Conservation (phyloP, 345 rosid species). For the Rhodamnia rubescens region DNA sequence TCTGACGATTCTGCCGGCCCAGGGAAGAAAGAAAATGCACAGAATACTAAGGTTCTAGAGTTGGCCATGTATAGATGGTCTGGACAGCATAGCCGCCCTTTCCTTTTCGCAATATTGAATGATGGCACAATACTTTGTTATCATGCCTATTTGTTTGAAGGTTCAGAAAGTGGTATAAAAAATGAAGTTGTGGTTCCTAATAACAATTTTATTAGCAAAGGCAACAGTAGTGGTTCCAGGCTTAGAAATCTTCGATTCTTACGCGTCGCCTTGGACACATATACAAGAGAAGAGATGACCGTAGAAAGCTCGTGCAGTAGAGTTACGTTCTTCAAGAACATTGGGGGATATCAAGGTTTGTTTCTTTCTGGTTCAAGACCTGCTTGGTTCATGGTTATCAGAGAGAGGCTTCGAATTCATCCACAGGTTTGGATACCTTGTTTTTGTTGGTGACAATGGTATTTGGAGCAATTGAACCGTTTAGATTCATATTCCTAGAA, state of each 20-base stretch:
- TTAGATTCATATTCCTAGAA: background rate
- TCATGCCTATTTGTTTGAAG: slow-evolving; percentile 89
- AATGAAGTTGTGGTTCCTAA: slow-evolving; percentile 36
- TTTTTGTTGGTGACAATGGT: background rate
- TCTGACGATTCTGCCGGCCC: slow-evolving; percentile 39
- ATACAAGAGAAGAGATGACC: slow-evolving; percentile 63
- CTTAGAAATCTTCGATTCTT: slow-evolving; percentile 74
- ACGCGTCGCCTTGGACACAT: slow-evolving; percentile 65
- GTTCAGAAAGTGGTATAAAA: slow-evolving; percentile 49
- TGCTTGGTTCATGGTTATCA: slow-evolving; percentile 90
- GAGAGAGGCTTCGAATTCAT: slow-evolving; percentile 88
- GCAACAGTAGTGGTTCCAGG: slow-evolving; percentile 53
- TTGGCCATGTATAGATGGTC: slow-evolving; percentile 94
- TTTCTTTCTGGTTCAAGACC: slow-evolving; percentile 97
- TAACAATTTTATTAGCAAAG: slow-evolving; percentile 27
- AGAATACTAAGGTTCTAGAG: slow-evolving; percentile 64
- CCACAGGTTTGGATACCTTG: slow-evolving; percentile 59
- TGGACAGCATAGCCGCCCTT: slow-evolving; percentile 77
- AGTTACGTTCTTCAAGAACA: slow-evolving; percentile 75
- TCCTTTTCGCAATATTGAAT: slow-evolving; percentile 74
- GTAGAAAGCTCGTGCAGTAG: slow-evolving; percentile 46
- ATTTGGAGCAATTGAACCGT: background rate
- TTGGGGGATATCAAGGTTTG: slow-evolving; percentile 78
- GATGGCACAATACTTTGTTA: slow-evolving; percentile 95
- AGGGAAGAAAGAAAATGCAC: slow-evolving; percentile 54